phyloP scores from a whole-genome alignment of 2,329 filamentous ascomycete species.

The Iodosphaeria phyllophila region DNA sequence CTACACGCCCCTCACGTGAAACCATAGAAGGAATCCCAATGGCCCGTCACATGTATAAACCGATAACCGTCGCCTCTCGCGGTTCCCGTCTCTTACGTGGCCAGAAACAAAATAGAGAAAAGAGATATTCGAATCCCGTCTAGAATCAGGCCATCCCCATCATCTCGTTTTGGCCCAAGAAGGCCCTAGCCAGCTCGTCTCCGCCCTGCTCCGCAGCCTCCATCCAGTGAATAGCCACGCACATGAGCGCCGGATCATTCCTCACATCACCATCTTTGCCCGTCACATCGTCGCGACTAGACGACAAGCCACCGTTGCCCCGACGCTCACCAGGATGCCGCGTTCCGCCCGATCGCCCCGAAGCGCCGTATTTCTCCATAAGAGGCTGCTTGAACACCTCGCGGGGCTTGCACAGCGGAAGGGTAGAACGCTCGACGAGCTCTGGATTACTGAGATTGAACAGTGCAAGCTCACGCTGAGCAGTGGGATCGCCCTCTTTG shows the following conservation, averaged over 20 bases:
- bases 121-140: neutral
- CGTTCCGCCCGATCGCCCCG: constrained; percentile 13
- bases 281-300: constrained; percentile 11
- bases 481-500: constrained; percentile 74
- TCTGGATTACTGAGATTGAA: constrained; percentile 88
- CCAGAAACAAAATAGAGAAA: neutral
- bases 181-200: constrained; percentile 66
- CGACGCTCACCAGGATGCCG: constrained; percentile 12
- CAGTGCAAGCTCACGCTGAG: constrained; percentile 81
- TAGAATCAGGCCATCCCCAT: constrained; percentile 8
- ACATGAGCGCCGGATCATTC: constrained; percentile 78
- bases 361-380: constrained; percentile 48
- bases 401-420: constrained; percentile 66
- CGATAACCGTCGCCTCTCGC: too few species aligned
- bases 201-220: constrained; percentile 72
- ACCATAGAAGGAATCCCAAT: too few species aligned
- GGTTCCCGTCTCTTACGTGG: too few species aligned
- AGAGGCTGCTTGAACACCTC: constrained; percentile 84
- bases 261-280: constrained; percentile 30
- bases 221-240: constrained; percentile 95
- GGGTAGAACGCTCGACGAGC: constrained; percentile 58
- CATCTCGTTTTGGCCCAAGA: constrained; percentile 49
- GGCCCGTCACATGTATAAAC: too few species aligned
- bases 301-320: constrained; percentile 9
- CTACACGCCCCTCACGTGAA: too few species aligned